Percentiles rank a stretch among this genome's conserved stretches.
Conservation (phyloP, 176 grass and related monocot species). For the Pontederia paniculata region DNA sequence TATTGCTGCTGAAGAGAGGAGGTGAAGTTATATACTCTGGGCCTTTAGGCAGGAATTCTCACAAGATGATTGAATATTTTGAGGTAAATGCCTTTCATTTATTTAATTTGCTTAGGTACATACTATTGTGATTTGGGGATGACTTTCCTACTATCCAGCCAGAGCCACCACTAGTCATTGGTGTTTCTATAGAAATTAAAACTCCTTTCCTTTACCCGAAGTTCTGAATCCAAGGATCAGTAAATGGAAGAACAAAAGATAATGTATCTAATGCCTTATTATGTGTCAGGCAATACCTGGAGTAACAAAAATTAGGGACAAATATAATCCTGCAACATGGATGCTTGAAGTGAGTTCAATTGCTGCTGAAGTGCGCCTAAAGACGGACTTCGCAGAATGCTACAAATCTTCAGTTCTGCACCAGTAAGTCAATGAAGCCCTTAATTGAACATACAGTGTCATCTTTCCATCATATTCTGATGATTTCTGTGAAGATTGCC, state of each 20-base stretch:
- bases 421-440: slow-evolving; percentile 36
- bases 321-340: slow-evolving; percentile 82
- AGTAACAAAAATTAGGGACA: slow-evolving; percentile 56
- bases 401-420: slow-evolving; percentile 50
- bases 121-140: too few species aligned
- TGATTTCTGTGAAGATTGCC: background rate
- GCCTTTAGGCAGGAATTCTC: slow-evolving; percentile 53
- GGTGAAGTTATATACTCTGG: slow-evolving; percentile 72
- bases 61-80: slow-evolving; percentile 59
- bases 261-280: slow-evolving; percentile 7
- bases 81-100: slow-evolving; percentile 26
- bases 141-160: too few species aligned
- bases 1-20: slow-evolving; percentile 74
- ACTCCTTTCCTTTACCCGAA: too few species aligned
- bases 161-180: too few species aligned
- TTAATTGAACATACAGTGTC: background rate
- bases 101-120: too few species aligned
- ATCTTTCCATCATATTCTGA: background rate
- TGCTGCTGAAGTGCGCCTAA: slow-evolving; percentile 41
- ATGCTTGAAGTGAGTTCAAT: slow-evolving; percentile 65
- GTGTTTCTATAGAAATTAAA: too few species aligned
- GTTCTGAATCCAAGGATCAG: too few species aligned
- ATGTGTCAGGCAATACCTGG: slow-evolving; percentile 40
- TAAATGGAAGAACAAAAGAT: background rate
- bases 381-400: slow-evolving; percentile 50